Evolutionary conservation across 768 basidiomycete species (phyloP), one percentile per base, ranked within the genome.

Genomic region (Termitomyces sp.): DNA sequence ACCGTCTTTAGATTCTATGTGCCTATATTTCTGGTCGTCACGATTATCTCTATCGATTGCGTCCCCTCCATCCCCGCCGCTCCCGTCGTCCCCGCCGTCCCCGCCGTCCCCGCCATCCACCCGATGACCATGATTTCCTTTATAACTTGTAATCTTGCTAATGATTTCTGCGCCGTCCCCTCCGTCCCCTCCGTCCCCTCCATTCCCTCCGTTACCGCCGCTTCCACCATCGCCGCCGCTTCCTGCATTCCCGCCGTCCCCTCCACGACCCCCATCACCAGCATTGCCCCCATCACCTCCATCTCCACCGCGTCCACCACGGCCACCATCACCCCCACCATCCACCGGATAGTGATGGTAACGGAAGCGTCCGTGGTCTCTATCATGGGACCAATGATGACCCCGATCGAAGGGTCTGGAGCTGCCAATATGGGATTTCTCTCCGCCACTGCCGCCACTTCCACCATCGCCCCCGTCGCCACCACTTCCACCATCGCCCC

Each of bases 211-310:
- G 21, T 17, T 5, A 9, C 35, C 9, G 14, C 21, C 23, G 6
- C 17, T 17, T 8, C 33, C 15, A 23, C 14, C 21, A n/a, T 44
- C 15, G 9, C 55, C 58, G n/a, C 53, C 55, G 40, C 46, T 26
- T 23, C 50, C 45, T 6, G 1, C 35, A 14, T 35, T n/a, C n/a
- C 54, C 54, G 14, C 58, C 54, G 21, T 37, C 31, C 21, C 40
- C 50, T n/a, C 41, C 37, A 0, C 33, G 23, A 35, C 47, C 54
- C 17, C 54, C 54, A 17, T 41, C 12, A 28, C 55, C 52, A 3
- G 42, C 59, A 28, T 56, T n/a, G 0, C 59, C 59, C 2, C 55
- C 59, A 17, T 33, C 31, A 33, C 31, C 31, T 33, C 31, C 31
- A 10, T 33, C 31, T 2, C 31, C 31, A 33, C 26, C 54, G 12